These are phyloP conservation scores for Phialophora expanda DNA, from an alignment of 2,329 filamentous ascomycete species.

Conservation along the genomic window DNA sequence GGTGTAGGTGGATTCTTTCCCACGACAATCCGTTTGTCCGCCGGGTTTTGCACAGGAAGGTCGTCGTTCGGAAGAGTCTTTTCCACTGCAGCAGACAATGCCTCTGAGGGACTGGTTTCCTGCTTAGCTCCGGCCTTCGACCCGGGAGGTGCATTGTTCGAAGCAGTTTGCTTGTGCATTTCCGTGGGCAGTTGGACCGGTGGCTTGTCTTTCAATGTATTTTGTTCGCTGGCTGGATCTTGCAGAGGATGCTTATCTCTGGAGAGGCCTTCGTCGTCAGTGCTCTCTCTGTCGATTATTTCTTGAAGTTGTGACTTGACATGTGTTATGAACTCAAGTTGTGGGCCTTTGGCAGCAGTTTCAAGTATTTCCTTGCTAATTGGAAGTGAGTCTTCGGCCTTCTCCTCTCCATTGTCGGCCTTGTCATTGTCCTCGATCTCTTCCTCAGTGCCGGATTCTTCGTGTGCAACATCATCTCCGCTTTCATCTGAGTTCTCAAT, in stretches of 20 bases:
- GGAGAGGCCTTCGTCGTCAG: neutral
- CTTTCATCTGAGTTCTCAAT: constrained; percentile 24
- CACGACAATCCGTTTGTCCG: neutral
- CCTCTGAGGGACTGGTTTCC: neutral
- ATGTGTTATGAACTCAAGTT: neutral
- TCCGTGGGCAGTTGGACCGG: neutral
- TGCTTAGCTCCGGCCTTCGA: neutral
- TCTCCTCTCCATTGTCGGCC: neutral
- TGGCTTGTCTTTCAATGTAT: neutral
- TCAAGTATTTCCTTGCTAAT: constrained; percentile 16
- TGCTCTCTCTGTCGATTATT: constrained; percentile 12
- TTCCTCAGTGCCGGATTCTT: neutral
- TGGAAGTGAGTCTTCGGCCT: constrained; percentile 22
- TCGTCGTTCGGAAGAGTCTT: too few relatives aligned
- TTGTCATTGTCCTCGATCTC: neutral
- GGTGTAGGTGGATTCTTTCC: neutral
- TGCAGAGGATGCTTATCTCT: neutral
- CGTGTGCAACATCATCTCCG: neutral
- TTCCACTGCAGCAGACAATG: neutral
- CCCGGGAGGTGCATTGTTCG: neutral
- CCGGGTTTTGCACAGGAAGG: neutral
- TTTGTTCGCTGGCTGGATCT: neutral
- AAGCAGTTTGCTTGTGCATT: constrained; percentile 4
- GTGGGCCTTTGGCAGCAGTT: neutral
- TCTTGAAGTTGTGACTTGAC: constrained; percentile 24